Evolutionary conservation across 371 early-diverging fungal genomes (phyloP).

Genomic region (Capillidium rhysosporum): DNA sequence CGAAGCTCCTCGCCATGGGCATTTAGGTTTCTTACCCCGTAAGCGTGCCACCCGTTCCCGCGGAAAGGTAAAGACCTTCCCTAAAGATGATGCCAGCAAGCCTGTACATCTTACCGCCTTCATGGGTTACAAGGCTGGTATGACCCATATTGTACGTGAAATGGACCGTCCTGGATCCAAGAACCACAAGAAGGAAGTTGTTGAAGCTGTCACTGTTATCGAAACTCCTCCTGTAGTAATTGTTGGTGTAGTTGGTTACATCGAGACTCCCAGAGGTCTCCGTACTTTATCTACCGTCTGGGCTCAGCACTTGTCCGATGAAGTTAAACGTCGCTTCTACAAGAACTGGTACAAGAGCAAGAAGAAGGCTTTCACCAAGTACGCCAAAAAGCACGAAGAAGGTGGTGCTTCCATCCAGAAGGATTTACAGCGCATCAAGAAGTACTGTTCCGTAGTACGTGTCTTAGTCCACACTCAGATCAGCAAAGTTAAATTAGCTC

Average conservation of each 20-base stretch:
- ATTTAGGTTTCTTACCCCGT: slow-evolving; percentile 97
- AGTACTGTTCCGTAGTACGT: slow-evolving; percentile 96
- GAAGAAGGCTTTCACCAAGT: slow-evolving; percentile 98
- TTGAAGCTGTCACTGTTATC: slow-evolving; percentile 98
- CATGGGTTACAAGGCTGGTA: slow-evolving; percentile 99
- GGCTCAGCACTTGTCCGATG: slow-evolving; percentile 98
- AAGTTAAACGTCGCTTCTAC: slow-evolving; percentile 97
- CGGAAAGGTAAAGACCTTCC: slow-evolving; percentile 97
- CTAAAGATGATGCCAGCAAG: slow-evolving; percentile 91
- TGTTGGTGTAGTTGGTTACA: slow-evolving; percentile 99
- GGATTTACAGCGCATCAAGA: slow-evolving; percentile 95
- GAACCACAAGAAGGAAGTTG: slow-evolving; percentile 99
- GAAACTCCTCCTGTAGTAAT: slow-evolving; percentile 98
- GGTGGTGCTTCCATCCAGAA: slow-evolving; percentile 73
- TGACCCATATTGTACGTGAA: slow-evolving; percentile 99
- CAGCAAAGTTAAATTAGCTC: slow-evolving; percentile 80
- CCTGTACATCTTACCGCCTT: slow-evolving; percentile 98
- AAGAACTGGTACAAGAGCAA: slow-evolving; percentile 99
- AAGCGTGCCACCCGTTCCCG: slow-evolving; percentile 92
- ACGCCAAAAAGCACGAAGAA: slow-evolving; percentile 90
- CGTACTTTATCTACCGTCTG: slow-evolving; percentile 96
- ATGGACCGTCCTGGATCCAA: slow-evolving; percentile 96
- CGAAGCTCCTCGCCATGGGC: slow-evolving; percentile 94
- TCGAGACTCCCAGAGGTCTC: slow-evolving; percentile 96
- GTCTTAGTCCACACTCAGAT: slow-evolving; percentile 98